phyloP scores from a whole-genome alignment of 108 stramenopile genomes.

The Aurantiochytrium sp. region DNA sequence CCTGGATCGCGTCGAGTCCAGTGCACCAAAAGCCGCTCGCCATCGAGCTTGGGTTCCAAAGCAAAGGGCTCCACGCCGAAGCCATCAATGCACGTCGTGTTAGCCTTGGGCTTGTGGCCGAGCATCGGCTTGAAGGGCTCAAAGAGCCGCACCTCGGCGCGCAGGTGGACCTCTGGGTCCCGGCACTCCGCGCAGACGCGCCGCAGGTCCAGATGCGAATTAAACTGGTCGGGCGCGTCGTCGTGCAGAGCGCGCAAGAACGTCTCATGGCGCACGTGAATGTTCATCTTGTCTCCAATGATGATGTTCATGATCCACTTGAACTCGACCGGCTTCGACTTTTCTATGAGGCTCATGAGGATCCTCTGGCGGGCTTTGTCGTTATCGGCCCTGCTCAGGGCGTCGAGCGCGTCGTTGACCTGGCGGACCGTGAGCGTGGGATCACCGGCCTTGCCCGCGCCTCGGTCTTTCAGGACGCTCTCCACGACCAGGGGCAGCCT shows the following conservation, averaged over 20 bases:
- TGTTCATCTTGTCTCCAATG: not conserved
- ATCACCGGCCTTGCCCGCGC: not conserved
- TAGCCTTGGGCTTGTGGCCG: not conserved
- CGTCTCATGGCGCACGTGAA: not conserved
- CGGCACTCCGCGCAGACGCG: not conserved
- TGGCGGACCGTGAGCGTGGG: not conserved
- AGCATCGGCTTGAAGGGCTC: not conserved
- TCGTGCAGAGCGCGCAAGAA: not conserved
- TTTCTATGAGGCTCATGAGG: not conserved
- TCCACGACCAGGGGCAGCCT: not conserved
- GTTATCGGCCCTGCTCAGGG: not conserved
- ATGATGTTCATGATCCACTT: not conserved
- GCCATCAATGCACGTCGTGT: not conserved
- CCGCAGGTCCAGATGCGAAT: not conserved
- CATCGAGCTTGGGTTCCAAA: not conserved
- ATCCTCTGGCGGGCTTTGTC: not conserved
- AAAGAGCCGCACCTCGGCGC: not conserved
- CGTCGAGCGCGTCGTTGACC: not conserved
- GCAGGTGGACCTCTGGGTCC: not conserved
- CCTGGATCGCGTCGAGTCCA: not conserved
- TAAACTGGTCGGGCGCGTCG: not conserved
- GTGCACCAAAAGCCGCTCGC: not conserved
- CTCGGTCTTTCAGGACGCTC: not conserved
- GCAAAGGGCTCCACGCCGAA: not conserved
- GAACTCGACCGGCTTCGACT: not conserved